These are phyloP conservation scores for Monosporozyma aerobia DNA, from an alignment of 805 yeast genomes.

Conservation along the genomic window DNA sequence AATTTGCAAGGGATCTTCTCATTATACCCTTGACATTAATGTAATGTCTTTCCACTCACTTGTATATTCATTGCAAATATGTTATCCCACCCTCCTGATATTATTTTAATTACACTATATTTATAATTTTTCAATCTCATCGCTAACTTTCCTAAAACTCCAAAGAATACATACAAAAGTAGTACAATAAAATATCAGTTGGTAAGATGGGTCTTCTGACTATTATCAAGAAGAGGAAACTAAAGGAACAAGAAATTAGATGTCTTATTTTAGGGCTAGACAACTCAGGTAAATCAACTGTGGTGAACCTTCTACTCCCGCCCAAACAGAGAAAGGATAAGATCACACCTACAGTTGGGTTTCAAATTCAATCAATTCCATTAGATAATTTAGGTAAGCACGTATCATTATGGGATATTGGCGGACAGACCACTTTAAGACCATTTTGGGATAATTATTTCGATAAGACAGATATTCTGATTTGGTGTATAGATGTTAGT, in stretches of 20 bases:
- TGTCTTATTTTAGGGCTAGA: conserved; percentile 77
- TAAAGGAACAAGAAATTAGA: conserved; percentile 69
- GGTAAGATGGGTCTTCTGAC: conserved; percentile 69
- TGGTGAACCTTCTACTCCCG: conserved; percentile 49
- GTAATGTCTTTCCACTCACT: no score
- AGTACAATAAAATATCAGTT: neutral
- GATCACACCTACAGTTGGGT: conserved; percentile 89
- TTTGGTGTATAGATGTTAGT: conserved; percentile 78
- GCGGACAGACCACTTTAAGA: conserved; percentile 78
- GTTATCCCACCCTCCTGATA: no score
- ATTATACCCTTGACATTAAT: neutral
- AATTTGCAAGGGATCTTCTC: neutral
- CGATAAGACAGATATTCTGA: conserved; percentile 64
- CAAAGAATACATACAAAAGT: neutral
- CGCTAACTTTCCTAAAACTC: neutral
- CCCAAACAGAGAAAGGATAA: conserved; percentile 26
- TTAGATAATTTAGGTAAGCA: conserved; percentile 22
- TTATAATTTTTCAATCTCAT: neutral
- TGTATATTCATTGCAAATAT: no score
- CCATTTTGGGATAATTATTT: conserved; percentile 92
- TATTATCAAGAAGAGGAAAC: conserved; percentile 71
- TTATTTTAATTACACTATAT: neutral
- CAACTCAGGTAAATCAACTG: conserved; percentile 85
- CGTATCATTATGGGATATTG: conserved; percentile 77
- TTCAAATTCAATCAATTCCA: conserved; percentile 56